phyloP scores from a whole-genome alignment of 768 basidiomycete genomes.

The Cystobasidium tubakii region DNA sequence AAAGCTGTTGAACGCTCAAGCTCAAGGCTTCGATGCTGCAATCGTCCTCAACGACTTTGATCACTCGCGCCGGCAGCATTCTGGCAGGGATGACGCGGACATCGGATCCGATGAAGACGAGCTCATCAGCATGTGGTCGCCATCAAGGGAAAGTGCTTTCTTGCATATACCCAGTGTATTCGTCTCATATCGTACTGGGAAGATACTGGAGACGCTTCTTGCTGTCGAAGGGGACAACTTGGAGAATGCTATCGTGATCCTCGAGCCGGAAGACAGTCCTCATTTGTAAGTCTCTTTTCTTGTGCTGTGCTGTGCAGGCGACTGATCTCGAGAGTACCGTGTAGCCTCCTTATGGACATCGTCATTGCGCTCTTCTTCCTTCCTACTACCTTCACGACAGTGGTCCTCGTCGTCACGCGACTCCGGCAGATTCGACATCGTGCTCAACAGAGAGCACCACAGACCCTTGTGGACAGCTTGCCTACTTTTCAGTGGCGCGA shows the following conservation, averaged over 20 bases:
- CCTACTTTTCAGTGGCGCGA: conserved; percentile 29
- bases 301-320: neutral
- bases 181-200: conserved; percentile 18
- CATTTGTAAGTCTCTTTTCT: neutral
- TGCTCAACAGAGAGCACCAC: conserved; percentile 13
- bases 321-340: neutral
- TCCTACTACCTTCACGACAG: conserved; percentile 29
- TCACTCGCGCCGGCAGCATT: conserved; percentile 2
- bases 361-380: conserved; percentile 36
- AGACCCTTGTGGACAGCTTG: conserved; percentile 25
- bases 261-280: conserved; percentile 23
- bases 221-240: neutral
- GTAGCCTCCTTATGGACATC: conserved; percentile 34
- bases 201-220: conserved; percentile 17
- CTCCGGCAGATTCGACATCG: conserved; percentile 24
- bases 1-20: conserved; percentile 31
- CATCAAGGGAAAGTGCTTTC: neutral
- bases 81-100: neutral
- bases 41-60: conserved; percentile 26
- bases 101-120: conserved; percentile 17
- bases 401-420: conserved; percentile 12
- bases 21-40: conserved; percentile 11
- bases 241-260: neutral
- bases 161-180: conserved; percentile 16
- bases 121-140: conserved; percentile 33